Conservation (phyloP, 352 stramenopile genomes). For the Peronospora belbahrii region DNA sequence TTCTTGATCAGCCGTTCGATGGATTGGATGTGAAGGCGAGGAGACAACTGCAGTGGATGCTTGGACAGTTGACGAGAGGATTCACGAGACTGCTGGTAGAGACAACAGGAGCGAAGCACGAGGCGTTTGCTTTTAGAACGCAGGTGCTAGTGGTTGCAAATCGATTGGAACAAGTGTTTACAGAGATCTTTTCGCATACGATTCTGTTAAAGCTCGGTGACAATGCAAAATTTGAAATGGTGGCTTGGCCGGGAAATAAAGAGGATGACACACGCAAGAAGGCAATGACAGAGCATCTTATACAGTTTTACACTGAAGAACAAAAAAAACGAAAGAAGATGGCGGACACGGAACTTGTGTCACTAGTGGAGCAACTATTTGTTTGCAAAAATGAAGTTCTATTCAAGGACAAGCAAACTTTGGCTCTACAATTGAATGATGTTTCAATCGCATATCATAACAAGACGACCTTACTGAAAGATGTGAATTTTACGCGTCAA, state of each 20-base stretch:
- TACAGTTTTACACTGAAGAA: constrained; percentile 33
- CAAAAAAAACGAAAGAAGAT: constrained; percentile 28
- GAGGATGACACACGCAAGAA: constrained; percentile 25
- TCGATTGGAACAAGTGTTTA: constrained; percentile 82
- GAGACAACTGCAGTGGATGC: constrained; percentile 72
- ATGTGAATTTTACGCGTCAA: constrained; percentile 44
- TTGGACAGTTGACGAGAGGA: constrained; percentile 74
- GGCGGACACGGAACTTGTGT: constrained; percentile 24
- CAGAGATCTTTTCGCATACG: constrained; percentile 67
- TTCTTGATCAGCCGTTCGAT: constrained; percentile 92
- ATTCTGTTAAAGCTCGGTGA: constrained; percentile 35
- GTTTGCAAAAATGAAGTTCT: constrained; percentile 2
- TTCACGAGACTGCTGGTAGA: constrained; percentile 88
- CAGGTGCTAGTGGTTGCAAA: constrained; percentile 87
- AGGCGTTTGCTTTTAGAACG: constrained; percentile 76
- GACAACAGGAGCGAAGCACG: constrained; percentile 63
- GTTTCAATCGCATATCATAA: constrained; percentile 55
- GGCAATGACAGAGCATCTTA: constrained; percentile 30
- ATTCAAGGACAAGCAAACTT: background rate
- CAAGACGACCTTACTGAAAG: constrained; percentile 39
- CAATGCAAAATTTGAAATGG: constrained; percentile 22
- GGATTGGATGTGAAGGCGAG: constrained; percentile 84
- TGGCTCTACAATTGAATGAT: constrained; percentile 33
- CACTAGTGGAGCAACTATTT: constrained; percentile 39
- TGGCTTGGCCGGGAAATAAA: constrained; percentile 26